These are phyloP conservation scores for Quercus cerris DNA, from an alignment of 306 rosid species.

Conservation along the genomic window DNA sequence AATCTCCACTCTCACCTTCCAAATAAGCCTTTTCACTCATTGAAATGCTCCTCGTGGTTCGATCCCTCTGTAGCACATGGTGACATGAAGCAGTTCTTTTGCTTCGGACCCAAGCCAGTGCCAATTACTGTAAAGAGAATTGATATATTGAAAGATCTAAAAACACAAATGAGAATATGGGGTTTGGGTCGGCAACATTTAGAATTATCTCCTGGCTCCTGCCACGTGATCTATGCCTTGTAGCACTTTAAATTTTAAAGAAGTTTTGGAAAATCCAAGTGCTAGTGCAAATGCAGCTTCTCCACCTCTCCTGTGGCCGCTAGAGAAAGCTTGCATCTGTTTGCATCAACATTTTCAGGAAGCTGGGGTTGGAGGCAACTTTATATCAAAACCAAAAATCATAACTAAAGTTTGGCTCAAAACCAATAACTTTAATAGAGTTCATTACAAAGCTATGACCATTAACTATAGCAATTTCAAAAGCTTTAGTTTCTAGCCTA, in stretches of 20 bases:
- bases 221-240: slow-evolving; percentile 52
- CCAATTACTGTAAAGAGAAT: slow-evolving; percentile 45
- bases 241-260: slow-evolving; percentile 29
- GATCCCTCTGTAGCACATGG: slow-evolving; percentile 52
- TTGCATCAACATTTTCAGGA: slow-evolving; percentile 25
- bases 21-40: slow-evolving; percentile 44
- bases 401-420: too few relatives aligned
- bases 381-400: background rate
- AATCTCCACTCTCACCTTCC: slow-evolving; percentile 11
- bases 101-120: slow-evolving; percentile 41
- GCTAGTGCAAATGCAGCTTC: slow-evolving; percentile 50
- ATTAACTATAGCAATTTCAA: too few relatives aligned
- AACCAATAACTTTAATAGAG: too few relatives aligned
- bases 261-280: slow-evolving; percentile 31
- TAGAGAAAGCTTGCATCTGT: slow-evolving; percentile 22
- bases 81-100: background rate
- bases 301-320: slow-evolving; percentile 60
- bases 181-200: slow-evolving; percentile 13
- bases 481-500: too few relatives aligned
- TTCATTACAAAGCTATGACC: too few relatives aligned
- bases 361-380: slow-evolving; percentile 32
- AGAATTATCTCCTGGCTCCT: too few relatives aligned
- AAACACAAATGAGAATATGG: slow-evolving; percentile 29
- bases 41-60: slow-evolving; percentile 50
- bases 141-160: slow-evolving; percentile 30